Evolutionary conservation across 768 basidiomycete genomes (phyloP), one percentile per base, ranked within the genome.

Genomic region (Termitomyces sp.): DNA sequence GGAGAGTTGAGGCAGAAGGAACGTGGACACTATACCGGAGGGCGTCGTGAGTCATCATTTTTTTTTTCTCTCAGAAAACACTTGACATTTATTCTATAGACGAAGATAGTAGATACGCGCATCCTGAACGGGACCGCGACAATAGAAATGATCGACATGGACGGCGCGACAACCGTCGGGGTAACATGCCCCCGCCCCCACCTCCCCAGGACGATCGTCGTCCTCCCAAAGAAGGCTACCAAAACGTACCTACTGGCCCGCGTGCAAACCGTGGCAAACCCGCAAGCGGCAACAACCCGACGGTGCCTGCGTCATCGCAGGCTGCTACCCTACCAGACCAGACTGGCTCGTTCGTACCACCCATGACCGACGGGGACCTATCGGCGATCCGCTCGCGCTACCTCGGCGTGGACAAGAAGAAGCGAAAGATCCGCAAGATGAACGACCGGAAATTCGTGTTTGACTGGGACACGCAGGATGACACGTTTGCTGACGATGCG

Each of bases 381-480:
- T 77, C 78, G 0, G 90, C 88, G 0, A 88, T 98, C 63, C 88
- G 93, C 8, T 92, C 94, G 24, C 85, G 96, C 37, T 98, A 99
- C 70, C 86, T 99, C 32, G 97, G 97, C 5, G 90, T 92, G 20
- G 89, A 91, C 71, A 92, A 86, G 72, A 94, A 95, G 80, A 95
- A 94, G 75, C 88, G 92, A 41, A 94, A 92, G 72, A 90, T 93
- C 64, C 86, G 93, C 55, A 95, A 94, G 74, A 93, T 91, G 83
- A 92, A 90, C 67, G 94, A 95, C 71, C 86, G 93, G 72, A 96
- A 96, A 73, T 94, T 98, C 68, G 92, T 96, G n/a, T 99, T 99
- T 67, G 97, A 98, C 70, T 99, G 97, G 97, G 94, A 96, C 67
- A 86, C 87, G 49, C 90, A 89, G 69, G 97, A 99, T 65, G 97